Evolutionary conservation across 805 yeast species (phyloP).

Genomic region (Hanseniaspora occidentalis): DNA sequence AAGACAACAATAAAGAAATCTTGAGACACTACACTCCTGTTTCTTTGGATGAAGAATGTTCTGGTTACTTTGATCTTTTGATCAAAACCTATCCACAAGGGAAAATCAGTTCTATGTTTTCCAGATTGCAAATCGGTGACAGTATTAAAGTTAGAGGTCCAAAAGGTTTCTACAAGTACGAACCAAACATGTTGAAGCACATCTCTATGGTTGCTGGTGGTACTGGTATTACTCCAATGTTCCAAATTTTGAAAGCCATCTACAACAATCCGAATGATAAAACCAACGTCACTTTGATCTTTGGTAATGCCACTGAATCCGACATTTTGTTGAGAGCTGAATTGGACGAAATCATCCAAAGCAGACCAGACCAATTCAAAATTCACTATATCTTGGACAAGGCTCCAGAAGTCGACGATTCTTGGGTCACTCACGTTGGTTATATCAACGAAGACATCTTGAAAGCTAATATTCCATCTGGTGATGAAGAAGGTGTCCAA

Average conservation of each 20-base stretch:
- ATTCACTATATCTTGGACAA: constrained; percentile 67
- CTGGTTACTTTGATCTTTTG: constrained; percentile 74
- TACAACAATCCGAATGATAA: constrained; percentile 63
- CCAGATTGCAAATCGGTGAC: constrained; percentile 67
- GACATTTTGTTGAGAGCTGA: constrained; percentile 77
- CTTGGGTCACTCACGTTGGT: constrained; percentile 72
- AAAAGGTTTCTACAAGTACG: constrained; percentile 75
- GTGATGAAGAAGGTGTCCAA: constrained; percentile 28
- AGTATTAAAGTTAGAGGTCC: constrained; percentile 75
- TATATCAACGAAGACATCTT: constrained; percentile 69
- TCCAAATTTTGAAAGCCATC: constrained; percentile 77
- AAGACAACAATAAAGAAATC: constrained; percentile 55
- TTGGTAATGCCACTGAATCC: constrained; percentile 68
- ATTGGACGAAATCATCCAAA: constrained; percentile 49
- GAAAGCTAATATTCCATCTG: constrained; percentile 37
- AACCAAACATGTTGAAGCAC: constrained; percentile 54
- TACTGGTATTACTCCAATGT: constrained; percentile 94
- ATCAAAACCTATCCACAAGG: constrained; percentile 82
- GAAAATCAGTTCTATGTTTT: constrained; percentile 65
- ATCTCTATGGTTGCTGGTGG: constrained; percentile 95
- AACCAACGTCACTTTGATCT: constrained; percentile 62
- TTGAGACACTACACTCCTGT: constrained; percentile 87
- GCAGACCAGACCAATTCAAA: constrained; percentile 40
- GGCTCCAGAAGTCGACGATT: constrained; percentile 39
- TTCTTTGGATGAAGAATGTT: constrained; percentile 56